These are phyloP conservation scores for Pseudoperonospora humuli DNA, from an alignment of 352 stramenopile species.

Conservation along the genomic window DNA sequence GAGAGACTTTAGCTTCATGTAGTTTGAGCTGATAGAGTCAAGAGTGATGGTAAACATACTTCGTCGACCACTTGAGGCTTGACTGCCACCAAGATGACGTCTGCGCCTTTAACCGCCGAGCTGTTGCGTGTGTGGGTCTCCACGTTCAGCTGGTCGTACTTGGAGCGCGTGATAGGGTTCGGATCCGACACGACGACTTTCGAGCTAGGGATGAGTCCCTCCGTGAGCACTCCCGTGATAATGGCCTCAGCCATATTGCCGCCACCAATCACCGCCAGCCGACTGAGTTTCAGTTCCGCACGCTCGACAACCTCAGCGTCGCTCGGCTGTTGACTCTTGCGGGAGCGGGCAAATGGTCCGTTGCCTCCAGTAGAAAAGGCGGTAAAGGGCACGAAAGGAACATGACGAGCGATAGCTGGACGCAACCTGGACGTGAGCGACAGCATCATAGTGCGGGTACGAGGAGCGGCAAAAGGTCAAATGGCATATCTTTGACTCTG, in stretches of 20 bases:
- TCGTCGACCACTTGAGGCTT: constrained; percentile 92
- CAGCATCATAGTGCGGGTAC: constrained; percentile 5
- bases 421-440: constrained; percentile 13
- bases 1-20: no score
- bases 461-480: constrained; percentile 10
- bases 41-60: constrained; percentile 37
- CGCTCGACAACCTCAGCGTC: neutral
- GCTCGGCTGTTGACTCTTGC: constrained; percentile 9
- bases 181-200: constrained; percentile 80
- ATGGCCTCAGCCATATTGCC: constrained; percentile 89
- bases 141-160: constrained; percentile 53
- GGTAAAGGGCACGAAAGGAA: constrained; percentile 3
- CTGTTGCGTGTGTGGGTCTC: constrained; percentile 56
- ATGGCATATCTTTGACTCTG: constrained; percentile 1
- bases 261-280: constrained; percentile 76
- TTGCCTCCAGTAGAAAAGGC: constrained; percentile 13
- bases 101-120: constrained; percentile 57
- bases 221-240: constrained; percentile 64
- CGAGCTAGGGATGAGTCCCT: constrained; percentile 50
- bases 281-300: constrained; percentile 32
- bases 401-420: neutral
- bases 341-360: constrained; percentile 18
- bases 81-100: constrained; percentile 90
- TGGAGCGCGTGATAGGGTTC: constrained; percentile 55
- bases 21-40: no score